phyloP scores from a whole-genome alignment of 768 basidiomycete genomes.

The Crepidotus variabilis region DNA sequence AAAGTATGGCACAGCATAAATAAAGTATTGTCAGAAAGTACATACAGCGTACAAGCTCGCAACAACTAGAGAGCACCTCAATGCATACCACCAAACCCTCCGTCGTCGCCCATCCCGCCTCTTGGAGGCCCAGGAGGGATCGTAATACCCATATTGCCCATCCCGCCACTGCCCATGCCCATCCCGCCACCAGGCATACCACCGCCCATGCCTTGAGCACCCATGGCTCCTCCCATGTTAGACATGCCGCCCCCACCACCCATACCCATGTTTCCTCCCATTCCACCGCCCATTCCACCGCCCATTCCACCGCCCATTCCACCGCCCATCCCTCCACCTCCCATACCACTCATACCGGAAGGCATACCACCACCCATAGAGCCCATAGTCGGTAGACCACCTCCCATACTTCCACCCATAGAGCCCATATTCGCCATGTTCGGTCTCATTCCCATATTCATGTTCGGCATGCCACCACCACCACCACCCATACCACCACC shows the following conservation, averaged over 20 bases:
- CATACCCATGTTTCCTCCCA: slow-evolving; percentile 4
- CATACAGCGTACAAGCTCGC: no score
- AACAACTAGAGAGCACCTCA: no score
- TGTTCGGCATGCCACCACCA: slow-evolving; percentile 8
- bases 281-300: not conserved
- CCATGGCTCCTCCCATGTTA: not conserved
- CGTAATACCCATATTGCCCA: not conserved
- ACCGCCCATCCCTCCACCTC: no score
- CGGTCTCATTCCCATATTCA: slow-evolving; percentile 12
- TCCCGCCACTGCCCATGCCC: not conserved
- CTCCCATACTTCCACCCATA: slow-evolving; percentile 9
- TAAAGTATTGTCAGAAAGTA: no score
- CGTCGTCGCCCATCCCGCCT: no score
- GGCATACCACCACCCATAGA: slow-evolving; percentile 13
- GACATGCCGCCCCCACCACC: not conserved
- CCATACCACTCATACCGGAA: slow-evolving; percentile 12
- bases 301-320: not conserved
- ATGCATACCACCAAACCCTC: no score
- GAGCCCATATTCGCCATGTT: slow-evolving; percentile 13
- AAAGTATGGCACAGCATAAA: no score
- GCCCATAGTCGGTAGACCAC: slow-evolving; percentile 6
- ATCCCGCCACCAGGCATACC: not conserved
- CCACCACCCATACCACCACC: slow-evolving; percentile 11
- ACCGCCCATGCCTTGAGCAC: not conserved
- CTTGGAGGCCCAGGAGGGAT: no score